Base-by-base conservation (phyloP, 2,329 filamentous ascomycete genomes). In the Colletotrichum chlorophyti region DNA sequence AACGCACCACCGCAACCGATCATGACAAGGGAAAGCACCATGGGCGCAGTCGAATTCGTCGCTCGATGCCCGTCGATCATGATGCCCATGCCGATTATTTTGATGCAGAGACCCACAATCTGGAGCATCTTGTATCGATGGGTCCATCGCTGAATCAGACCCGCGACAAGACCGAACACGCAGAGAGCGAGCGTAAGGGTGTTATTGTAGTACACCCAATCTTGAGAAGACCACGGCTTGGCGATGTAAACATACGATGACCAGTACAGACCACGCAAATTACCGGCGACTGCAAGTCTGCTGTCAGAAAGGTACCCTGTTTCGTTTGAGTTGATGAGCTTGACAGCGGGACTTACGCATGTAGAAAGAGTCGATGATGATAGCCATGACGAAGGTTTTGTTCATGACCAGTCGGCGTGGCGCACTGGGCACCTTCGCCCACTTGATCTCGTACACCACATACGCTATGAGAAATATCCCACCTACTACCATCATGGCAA, bases 21-120 rank as follows among this genome's bases (percentile, higher is more conserved):
- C n/a, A 91, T 90, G 26, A 90, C 89, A 84, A 94, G 93, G 15
- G 90, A 91, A 31, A 95, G 81, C 55, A 94, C 87, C 61, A 95
- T 58, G 7, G 57, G 42, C 11, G 49, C 51, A 6, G 51, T 54
- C 12, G 40, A 49, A 26, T 46, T 41, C 15, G 57, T 53, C 11
- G 57, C 57, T 6, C 57, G 58, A 2, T 29, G 52, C 6, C 53
- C 58, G 37, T 61, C 58, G 17, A 58, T 53, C 45, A 53, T 49
- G 41, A 54, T 70, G 43, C 69, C 68, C 32, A 70, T 62, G 2
- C 67, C 67, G 19, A 69, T 57, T 29, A 69, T 43, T 47, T 69
- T 68, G 23, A 68, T 62, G 14, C 67, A 63, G 15, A 70, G 63
- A 4, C 69, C 54, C 19, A 46, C 15, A 8, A 60, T 38, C 32